Percentiles rank a stretch among this genome's conserved stretches.
These are phyloP conservation scores for Corylus americana DNA, from an alignment of 306 rosid species.

Conservation along the genomic window DNA sequence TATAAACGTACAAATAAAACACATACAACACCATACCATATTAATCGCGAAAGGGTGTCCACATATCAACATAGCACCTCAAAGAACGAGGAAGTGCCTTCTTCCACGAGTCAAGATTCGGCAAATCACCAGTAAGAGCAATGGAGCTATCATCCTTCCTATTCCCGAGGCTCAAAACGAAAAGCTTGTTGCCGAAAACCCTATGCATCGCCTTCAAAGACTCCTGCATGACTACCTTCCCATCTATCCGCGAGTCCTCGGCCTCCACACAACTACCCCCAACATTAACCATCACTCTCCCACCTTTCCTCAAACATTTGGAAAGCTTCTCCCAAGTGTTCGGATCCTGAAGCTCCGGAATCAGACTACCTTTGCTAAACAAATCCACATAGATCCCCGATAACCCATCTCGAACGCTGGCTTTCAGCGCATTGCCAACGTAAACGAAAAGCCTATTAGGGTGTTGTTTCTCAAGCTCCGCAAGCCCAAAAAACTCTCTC, in stretches of 20 bases:
- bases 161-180: slow-evolving; percentile 63
- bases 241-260: slow-evolving; percentile 61
- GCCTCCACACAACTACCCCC: slow-evolving; percentile 97
- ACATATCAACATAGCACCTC: slow-evolving; percentile 47
- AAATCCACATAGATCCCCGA: slow-evolving; percentile 81
- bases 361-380: slow-evolving; percentile 63
- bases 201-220: slow-evolving; percentile 67
- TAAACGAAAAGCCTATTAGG: slow-evolving; percentile 53
- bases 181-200: slow-evolving; percentile 52
- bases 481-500: slow-evolving; percentile 64
- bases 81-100: slow-evolving; percentile 46
- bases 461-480: slow-evolving; percentile 52
- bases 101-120: slow-evolving; percentile 58
- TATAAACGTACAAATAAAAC: too few species aligned
- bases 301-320: slow-evolving; percentile 72
- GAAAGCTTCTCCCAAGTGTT: slow-evolving; percentile 63
- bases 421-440: slow-evolving; percentile 64
- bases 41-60: too few species aligned
- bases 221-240: slow-evolving; percentile 59
- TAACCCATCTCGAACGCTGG: slow-evolving; percentile 59
- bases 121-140: slow-evolving; percentile 79
- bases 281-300: slow-evolving; percentile 88
- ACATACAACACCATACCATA: too few species aligned
- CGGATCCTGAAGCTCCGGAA: slow-evolving; percentile 78
- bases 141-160: slow-evolving; percentile 74